Conservation (phyloP, 352 stramenopile genomes). For the Peronospora tabacina region DNA sequence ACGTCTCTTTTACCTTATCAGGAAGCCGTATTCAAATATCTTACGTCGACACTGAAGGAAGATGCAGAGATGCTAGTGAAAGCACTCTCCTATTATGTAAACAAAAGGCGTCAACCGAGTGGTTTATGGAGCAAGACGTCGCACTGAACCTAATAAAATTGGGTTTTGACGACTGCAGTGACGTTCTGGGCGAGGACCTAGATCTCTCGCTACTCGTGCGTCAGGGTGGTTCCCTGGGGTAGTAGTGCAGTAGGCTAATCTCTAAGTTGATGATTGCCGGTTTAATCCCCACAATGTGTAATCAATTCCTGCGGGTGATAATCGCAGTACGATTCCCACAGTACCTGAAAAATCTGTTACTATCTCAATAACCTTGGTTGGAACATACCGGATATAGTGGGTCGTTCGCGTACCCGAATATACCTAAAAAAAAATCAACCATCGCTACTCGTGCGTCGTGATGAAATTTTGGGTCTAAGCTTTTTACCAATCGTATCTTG, state of each 20-base stretch:
- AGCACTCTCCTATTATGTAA: slow-evolving; percentile 33
- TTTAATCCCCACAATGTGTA: too few species aligned
- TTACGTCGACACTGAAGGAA: slow-evolving; percentile 3
- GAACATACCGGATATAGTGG: too few species aligned
- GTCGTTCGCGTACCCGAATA: too few species aligned
- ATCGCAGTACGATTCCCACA: too few species aligned
- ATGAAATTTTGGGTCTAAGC: slow-evolving; percentile 10
- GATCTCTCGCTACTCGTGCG: slow-evolving; percentile 23
- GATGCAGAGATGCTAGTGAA: slow-evolving; percentile 27
- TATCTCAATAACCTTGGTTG: too few species aligned
- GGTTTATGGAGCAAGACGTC: slow-evolving; percentile 20
- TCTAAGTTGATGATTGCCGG: too few species aligned
- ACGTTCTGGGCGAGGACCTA: slow-evolving; percentile 11
- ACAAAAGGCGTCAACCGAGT: slow-evolving; percentile 34
- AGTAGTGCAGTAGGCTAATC: too few species aligned
- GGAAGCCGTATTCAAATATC: too few species aligned
- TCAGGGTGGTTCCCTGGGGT: too few species aligned
- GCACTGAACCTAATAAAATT: slow-evolving; percentile 8
- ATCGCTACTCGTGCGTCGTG: slow-evolving; percentile 20
- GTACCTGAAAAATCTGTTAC: too few species aligned
- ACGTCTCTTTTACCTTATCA: too few species aligned
- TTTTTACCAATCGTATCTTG: slow-evolving; percentile 22
- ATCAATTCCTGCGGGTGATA: too few species aligned
- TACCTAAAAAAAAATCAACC: slow-evolving; percentile 37
- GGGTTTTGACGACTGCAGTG: not conserved